A percentile compares a stretch with the other conserved stretches of the same genome.
These are phyloP conservation scores for Podila clonocystis DNA, from an alignment of 192 early-diverging fungal species.

Conservation along the genomic window DNA sequence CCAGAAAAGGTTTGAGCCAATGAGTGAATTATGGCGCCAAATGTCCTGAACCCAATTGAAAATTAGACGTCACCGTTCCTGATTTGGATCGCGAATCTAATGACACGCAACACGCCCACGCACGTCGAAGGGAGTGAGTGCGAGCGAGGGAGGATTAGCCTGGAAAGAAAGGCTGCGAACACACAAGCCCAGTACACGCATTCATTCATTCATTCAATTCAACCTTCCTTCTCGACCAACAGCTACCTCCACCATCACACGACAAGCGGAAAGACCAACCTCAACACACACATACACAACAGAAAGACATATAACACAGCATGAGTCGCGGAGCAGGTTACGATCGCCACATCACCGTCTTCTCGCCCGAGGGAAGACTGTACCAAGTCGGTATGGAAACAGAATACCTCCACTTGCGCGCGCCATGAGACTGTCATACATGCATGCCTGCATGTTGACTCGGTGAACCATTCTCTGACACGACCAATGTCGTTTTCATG, in stretches of 20 bases:
- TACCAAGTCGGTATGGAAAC: conserved; percentile 94
- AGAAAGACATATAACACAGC: conserved; percentile 15
- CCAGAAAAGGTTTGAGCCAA: no score
- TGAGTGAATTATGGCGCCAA: no score
- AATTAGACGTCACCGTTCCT: not conserved
- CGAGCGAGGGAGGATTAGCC: not conserved
- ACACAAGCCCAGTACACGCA: not conserved
- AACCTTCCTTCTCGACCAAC: not conserved
- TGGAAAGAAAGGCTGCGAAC: not conserved
- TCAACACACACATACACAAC: not conserved
- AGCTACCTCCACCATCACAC: not conserved
- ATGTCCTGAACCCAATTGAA: no score
- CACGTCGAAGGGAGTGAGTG: not conserved
- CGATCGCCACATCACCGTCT: conserved; percentile 99
- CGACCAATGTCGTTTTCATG: not conserved
- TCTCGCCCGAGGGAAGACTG: conserved; percentile 98
- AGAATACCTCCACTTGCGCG: not conserved
- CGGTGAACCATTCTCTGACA: no score
- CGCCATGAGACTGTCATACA: no score
- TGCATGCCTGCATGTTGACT: not conserved
- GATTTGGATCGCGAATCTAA: not conserved
- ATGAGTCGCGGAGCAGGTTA: conserved; percentile 77
- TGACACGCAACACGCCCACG: conserved; percentile 3
- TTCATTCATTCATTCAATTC: not conserved
- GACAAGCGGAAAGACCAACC: not conserved